phyloP scores from a whole-genome alignment of 805 yeast species.

The Wickerhamiella lipophila region DNA sequence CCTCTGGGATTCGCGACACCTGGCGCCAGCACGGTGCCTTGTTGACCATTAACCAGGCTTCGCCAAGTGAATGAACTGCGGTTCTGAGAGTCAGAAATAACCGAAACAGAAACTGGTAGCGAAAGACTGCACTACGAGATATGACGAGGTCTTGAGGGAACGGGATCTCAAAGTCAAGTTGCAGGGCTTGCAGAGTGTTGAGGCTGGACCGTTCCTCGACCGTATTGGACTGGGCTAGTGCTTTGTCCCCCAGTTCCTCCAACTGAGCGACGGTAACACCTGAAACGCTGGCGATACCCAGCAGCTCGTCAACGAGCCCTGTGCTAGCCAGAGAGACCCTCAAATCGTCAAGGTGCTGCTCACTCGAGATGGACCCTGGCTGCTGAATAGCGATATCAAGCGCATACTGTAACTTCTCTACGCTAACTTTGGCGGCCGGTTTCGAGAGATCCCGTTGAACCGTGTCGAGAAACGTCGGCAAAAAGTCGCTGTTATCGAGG shows the following conservation, averaged over 20 bases:
- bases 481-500: conserved; percentile 38
- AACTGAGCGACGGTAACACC: conserved; percentile 26
- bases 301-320: conserved; percentile 28
- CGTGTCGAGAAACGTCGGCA: conserved; percentile 41
- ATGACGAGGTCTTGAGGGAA: conserved; percentile 75
- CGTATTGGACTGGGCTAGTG: neutral
- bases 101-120: conserved; percentile 71
- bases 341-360: conserved; percentile 29
- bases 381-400: conserved; percentile 31
- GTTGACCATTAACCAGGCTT: conserved; percentile 60
- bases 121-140: conserved; percentile 54
- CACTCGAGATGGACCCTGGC: conserved; percentile 30
- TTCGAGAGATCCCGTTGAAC: conserved; percentile 44
- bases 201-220: conserved; percentile 7
- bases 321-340: conserved; percentile 26
- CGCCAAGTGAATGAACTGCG: conserved; percentile 45
- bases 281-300: conserved; percentile 27
- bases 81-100: conserved; percentile 52
- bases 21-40: conserved; percentile 57
- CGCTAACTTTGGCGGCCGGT: conserved; percentile 24
- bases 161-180: conserved; percentile 41
- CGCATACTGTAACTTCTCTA: conserved; percentile 28
- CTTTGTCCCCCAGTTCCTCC: conserved; percentile 4
- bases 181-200: conserved; percentile 28
- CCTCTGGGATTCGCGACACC: conserved; percentile 31